phyloP scores from a whole-genome alignment of 371 early-diverging fungal genomes.

The Mucor circinelloides region DNA sequence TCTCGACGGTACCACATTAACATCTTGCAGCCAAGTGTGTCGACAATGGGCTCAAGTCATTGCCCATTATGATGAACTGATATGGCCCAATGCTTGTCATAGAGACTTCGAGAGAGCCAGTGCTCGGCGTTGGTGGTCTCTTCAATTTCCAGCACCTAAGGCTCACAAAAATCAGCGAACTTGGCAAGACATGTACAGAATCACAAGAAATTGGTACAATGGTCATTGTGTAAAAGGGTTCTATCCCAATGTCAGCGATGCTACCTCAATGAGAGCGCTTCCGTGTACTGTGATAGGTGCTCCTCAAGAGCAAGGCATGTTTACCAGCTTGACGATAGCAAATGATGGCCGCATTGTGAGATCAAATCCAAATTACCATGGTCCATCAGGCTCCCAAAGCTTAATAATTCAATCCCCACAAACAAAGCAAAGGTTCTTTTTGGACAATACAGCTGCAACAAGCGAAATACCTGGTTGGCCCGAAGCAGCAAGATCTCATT shows the following conservation, averaged over 20 bases:
- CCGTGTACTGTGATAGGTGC: constrained; percentile 47
- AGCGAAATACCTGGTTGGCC: constrained; percentile 4
- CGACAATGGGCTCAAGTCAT: constrained; percentile 38
- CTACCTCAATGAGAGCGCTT: not conserved
- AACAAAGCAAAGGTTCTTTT: constrained; percentile 21
- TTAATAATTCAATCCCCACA: constrained; percentile 38
- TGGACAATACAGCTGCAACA: not conserved
- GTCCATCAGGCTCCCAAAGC: constrained; percentile 15
- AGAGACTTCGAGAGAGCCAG: constrained; percentile 28
- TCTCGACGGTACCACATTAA: constrained; percentile 38
- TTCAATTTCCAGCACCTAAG: constrained; percentile 33
- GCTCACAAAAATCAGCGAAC: constrained; percentile 6
- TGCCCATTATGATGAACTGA: constrained; percentile 39
- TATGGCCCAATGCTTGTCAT: constrained; percentile 38
- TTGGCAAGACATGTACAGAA: constrained; percentile 59
- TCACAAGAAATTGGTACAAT: constrained; percentile 57
- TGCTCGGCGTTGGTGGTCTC: constrained; percentile 38
- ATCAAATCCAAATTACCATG: constrained; percentile 59
- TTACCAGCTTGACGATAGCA: constrained; percentile 45
- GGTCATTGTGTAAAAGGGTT: constrained; percentile 44
- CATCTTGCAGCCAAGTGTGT: constrained; percentile 33
- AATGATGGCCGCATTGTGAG: constrained; percentile 39
- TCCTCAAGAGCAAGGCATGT: constrained; percentile 55
- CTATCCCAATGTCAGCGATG: constrained; percentile 29
- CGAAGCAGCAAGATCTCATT: constrained; percentile 21